Evolutionary conservation across 2,329 filamentous ascomycete genomes (phyloP), one percentile per base, ranked within the genome.

Genomic region (Botrytis fragariae): DNA sequence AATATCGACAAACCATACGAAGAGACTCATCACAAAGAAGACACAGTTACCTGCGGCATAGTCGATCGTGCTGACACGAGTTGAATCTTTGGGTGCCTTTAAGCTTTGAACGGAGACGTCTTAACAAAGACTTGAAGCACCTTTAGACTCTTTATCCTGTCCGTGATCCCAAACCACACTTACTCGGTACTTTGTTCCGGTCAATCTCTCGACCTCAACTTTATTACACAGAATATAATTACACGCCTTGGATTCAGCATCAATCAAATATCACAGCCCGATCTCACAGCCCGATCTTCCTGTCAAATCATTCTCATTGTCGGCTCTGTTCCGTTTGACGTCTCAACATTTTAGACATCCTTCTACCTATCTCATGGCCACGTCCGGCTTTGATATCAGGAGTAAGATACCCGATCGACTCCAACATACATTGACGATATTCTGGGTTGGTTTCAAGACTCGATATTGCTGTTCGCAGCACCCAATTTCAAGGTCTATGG

Each of bases 401-500:
- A 3, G 2, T 54, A 8, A 54, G 51, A 29, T 29, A 14, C n/a
- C 0, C 6, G 2, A 1, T 54, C 14, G 7, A 16, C 51, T 54
- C n/a, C 12, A 4, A 18, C 16, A 29, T 29, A 29, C 6, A 54
- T 29, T 18, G 3, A 29, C 12, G 9, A 54, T 3, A 29, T 16
- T 29, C 14, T 1, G 3, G 16, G 4, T 37, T 9, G 2, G 6
- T 22, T 14, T 5, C n/a, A 20, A 1, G 25, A 54, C 1, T 57
- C 4, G 0, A 57, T 29, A 9, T n/a, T 10, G 20, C 25, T 22
- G 1, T 32, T 16, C 18, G 12, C 9, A 25, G 2, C 48, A 7
- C 51, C 2, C 25, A 8, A 39, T 22, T 22, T 20, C 6, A 9
- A 42, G 6, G 9, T 12, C 20, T 2, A 18, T 9, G 4, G 5